A percentile compares a stretch with the other conserved stretches of the same genome.
These are phyloP conservation scores for Phaeosphaeria sp. DNA, from an alignment of 2,329 filamentous ascomycete genomes.

Conservation along the genomic window DNA sequence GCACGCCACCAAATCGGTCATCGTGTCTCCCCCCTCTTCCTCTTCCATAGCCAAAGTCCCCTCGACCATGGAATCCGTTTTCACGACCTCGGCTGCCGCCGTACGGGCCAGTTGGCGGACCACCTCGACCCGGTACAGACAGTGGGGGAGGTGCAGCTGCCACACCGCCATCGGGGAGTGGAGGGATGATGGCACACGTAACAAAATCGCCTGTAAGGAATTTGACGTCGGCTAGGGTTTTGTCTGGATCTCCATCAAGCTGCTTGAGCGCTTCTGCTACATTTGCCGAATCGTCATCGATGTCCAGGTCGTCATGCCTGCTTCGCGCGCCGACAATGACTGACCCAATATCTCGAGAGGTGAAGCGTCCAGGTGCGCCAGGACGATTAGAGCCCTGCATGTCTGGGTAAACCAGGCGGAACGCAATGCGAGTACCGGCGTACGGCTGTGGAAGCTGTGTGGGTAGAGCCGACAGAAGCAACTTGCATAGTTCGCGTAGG, in stretches of 20 bases:
- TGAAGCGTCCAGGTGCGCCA: slow-evolving; percentile 66
- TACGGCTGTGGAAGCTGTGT: slow-evolving; percentile 74
- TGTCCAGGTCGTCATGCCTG: slow-evolving; percentile 25
- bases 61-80: slow-evolving; percentile 44
- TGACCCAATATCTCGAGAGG: slow-evolving; percentile 82
- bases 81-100: slow-evolving; percentile 36
- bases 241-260: slow-evolving; percentile 68
- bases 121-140: slow-evolving; percentile 36
- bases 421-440: slow-evolving; percentile 84
- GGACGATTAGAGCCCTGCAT: slow-evolving; percentile 57
- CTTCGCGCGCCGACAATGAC: slow-evolving; percentile 69
- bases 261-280: slow-evolving; percentile 48
- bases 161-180: slow-evolving; percentile 75
- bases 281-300: slow-evolving; percentile 15
- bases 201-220: slow-evolving; percentile 93
- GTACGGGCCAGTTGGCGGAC: slow-evolving; percentile 35
- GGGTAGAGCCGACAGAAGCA: slow-evolving; percentile 74
- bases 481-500: slow-evolving; percentile 78
- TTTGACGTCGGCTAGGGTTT: slow-evolving; percentile 76
- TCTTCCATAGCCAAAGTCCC: slow-evolving; percentile 45
- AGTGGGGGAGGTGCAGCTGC: slow-evolving; percentile 65
- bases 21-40: slow-evolving; percentile 44
- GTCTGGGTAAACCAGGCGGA: slow-evolving; percentile 86
- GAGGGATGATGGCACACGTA: slow-evolving; percentile 80
- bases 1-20: slow-evolving; percentile 51